Evolutionary conservation across 2,329 filamentous ascomycete genomes (phyloP).

Genomic region (Fusarium algeriense): DNA sequence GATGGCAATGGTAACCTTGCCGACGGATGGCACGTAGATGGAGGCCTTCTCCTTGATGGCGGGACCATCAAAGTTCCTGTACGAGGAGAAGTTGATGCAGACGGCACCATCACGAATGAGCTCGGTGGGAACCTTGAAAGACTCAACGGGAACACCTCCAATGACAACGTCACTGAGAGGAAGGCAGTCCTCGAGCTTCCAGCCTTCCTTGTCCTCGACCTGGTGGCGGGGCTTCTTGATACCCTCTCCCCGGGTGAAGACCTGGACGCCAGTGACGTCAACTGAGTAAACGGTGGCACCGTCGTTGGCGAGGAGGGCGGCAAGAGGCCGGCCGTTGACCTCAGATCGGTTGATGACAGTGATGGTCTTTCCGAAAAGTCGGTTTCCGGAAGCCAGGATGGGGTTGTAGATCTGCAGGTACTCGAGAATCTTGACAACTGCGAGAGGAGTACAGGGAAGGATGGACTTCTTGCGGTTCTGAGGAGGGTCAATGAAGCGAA

Average conservation of each 20-base stretch:
- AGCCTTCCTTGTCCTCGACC: constrained; percentile 84
- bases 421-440: constrained; percentile 97
- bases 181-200: constrained; percentile 83
- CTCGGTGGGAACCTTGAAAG: constrained; percentile 89
- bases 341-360: constrained; percentile 97
- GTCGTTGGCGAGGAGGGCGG: constrained; percentile 94
- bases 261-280: constrained; percentile 89
- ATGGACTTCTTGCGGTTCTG: constrained; percentile 87
- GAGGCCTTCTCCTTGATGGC: constrained; percentile 95
- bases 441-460: constrained; percentile 93
- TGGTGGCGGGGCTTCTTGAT: constrained; percentile 88
- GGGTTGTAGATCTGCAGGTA: constrained; percentile 97
- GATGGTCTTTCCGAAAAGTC: constrained; percentile 92
- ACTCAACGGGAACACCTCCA: constrained; percentile 87
- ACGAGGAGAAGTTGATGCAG: constrained; percentile 99
- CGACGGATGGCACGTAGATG: constrained; percentile 96
- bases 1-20: constrained; percentile 96
- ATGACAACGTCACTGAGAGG: constrained; percentile 95
- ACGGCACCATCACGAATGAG: constrained; percentile 89
- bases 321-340: constrained; percentile 92
- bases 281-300: constrained; percentile 96
- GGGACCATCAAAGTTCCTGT: constrained; percentile 88
- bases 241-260: constrained; percentile 91
- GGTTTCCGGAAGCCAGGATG: constrained; percentile 91
- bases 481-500: constrained; percentile 89